Base-by-base conservation (phyloP, 495 filamentous ascomycete species). In the Hypoxylon fragiforme region DNA sequence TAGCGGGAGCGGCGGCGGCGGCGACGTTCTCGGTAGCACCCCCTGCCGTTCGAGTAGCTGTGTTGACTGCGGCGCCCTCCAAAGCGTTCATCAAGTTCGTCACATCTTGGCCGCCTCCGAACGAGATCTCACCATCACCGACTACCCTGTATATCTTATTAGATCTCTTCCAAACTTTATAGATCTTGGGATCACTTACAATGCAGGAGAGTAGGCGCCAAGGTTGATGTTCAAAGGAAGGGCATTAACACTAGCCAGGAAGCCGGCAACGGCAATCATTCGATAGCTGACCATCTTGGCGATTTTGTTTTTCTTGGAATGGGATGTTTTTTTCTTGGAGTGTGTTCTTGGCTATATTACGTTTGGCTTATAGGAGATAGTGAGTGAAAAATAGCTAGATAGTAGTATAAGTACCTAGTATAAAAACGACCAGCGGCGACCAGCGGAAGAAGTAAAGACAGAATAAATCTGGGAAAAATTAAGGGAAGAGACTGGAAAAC, bases 41-140 rank as follows among this genome's bases (percentile, higher is more conserved):
- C 2, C 21, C 50, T 14, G 63, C 18, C n/a, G 50, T 61, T 36
- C 62, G 57, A 32, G 68, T 62, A 13, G 73, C 73, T 4, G 71
- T 70, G 58, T 67, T 73, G 34, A 78, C 74, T 21, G 76, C 76
- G 28, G 76, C 75, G 41, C 76, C 76, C 66, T 77, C 73, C 40
- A 78, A 64, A 40, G 72, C 75, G 47, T 72, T 76, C 60, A 79
- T 73, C 44, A 78, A 53, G 39, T 67, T 69, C 28, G 76, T 72
- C 7, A 81, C 79, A 62, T 75, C 70, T 69, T 81, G 75, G 39
- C 72, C 72, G 32, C 75, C 74, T 49, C 78, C 78, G 55, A 82
- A 81, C 53, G 78, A 81, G 57, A 82, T 82, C 69, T 83, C 80
- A 72, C 79, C 80, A 75, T 82, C 79, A 81, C 80, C 80, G 77